Conservation (phyloP, 1,284 basidiomycete species). For the Cutaneotrichosporon spelunceum region DNA sequence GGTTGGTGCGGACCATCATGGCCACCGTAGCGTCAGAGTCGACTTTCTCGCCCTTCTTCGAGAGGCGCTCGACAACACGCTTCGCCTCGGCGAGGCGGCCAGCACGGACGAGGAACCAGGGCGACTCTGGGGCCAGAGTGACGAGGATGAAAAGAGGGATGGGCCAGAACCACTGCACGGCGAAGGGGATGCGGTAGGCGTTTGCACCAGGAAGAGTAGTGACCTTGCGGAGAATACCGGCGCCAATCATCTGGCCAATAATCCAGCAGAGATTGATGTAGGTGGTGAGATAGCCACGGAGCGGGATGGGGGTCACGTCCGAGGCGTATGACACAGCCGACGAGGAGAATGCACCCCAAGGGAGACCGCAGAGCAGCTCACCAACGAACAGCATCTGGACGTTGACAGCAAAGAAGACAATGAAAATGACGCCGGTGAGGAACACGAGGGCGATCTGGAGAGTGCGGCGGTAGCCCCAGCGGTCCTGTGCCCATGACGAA, state of each 20-base stretch:
- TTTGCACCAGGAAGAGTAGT: not conserved
- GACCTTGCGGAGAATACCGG: conserved; percentile 32
- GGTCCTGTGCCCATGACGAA: conserved; percentile 25
- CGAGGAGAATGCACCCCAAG: conserved; percentile 52
- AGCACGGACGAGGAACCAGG: conserved; percentile 35
- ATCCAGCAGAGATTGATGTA: conserved; percentile 57
- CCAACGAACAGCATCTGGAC: conserved; percentile 26
- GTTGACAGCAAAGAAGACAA: conserved; percentile 47
- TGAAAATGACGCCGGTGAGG: conserved; percentile 36
- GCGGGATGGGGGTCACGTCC: conserved; percentile 52
- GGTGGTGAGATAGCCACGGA: conserved; percentile 36
- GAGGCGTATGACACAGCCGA: conserved; percentile 51
- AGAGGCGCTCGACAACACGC: conserved; percentile 22
- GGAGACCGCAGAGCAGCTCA: conserved; percentile 36
- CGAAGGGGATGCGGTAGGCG: conserved; percentile 45
- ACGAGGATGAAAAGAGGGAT: conserved; percentile 30
- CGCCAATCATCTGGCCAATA: conserved; percentile 38
- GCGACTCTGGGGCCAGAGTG: conserved; percentile 32
- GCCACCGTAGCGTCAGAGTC: conserved; percentile 32
- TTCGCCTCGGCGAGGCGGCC: conserved; percentile 31
- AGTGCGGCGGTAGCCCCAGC: conserved; percentile 30
- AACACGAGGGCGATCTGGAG: conserved; percentile 35
- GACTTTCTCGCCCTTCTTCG: conserved; percentile 25
- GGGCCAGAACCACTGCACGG: conserved; percentile 51
- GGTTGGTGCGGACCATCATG: conserved; percentile 39